phyloP scores from a whole-genome alignment of 257 asterid species.

The Gynochthodes officinalis region DNA sequence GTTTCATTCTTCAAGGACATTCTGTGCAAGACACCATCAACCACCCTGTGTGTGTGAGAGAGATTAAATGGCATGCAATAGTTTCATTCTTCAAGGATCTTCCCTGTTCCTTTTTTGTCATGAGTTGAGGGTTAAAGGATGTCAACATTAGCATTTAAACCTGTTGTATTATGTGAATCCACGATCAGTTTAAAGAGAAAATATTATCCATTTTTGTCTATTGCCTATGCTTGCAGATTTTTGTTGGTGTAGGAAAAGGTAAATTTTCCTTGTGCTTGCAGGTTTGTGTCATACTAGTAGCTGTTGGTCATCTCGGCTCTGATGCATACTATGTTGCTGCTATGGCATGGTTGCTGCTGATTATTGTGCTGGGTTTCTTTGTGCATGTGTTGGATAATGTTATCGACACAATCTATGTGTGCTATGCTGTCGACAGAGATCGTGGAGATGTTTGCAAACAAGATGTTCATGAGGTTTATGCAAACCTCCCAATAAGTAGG shows the following conservation, averaged over 20 bases:
- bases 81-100: too few species aligned
- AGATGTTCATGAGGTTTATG: conserved; percentile 89
- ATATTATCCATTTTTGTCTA: background rate
- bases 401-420: conserved; percentile 76
- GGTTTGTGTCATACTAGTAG: conserved; percentile 69
- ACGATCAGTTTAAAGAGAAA: too few species aligned
- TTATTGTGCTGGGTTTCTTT: conserved; percentile 64
- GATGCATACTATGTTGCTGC: conserved; percentile 72
- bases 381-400: conserved; percentile 78
- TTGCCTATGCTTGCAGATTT: background rate
- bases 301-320: conserved; percentile 48
- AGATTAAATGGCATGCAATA: too few species aligned
- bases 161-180: too few species aligned
- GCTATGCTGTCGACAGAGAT: conserved; percentile 89
- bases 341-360: conserved; percentile 73
- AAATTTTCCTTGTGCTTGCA: conserved; percentile 24
- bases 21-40: background rate
- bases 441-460: conserved; percentile 82
- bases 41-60: background rate
- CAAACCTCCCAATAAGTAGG: conserved; percentile 87
- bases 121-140: too few species aligned
- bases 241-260: background rate
- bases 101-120: too few species aligned
- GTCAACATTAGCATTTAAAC: too few species aligned
- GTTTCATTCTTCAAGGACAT: background rate